Conservation (phyloP, 2,329 filamentous ascomycete genomes). For the Fusarium torulosum region DNA sequence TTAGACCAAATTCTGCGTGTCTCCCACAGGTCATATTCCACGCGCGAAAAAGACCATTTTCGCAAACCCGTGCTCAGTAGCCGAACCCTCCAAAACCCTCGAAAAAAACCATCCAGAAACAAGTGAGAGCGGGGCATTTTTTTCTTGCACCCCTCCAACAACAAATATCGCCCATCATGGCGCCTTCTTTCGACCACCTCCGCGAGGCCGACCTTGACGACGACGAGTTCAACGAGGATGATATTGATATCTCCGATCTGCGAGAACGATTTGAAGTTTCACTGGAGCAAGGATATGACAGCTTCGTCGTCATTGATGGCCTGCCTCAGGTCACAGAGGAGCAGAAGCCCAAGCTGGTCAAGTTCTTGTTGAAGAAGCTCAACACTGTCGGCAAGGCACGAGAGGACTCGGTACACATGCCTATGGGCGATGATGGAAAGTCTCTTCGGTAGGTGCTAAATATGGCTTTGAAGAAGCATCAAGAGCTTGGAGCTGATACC, state of each 20-base stretch:
- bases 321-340: slow-evolving; percentile 90
- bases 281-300: slow-evolving; percentile 94
- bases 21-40: slow-evolving; percentile 37
- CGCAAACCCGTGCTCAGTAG: slow-evolving; percentile 36
- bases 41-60: slow-evolving; percentile 40
- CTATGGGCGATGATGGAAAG: slow-evolving; percentile 86
- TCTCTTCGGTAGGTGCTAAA: slow-evolving; percentile 78
- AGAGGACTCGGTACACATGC: slow-evolving; percentile 94
- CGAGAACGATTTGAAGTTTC: slow-evolving; percentile 95
- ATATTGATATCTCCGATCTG: slow-evolving; percentile 95
- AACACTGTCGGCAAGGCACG: slow-evolving; percentile 85
- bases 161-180: slow-evolving; percentile 74
- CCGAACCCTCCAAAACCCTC: slow-evolving; percentile 36
- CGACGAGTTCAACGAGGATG: slow-evolving; percentile 89
- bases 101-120: slow-evolving; percentile 38
- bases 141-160: slow-evolving; percentile 53
- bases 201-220: slow-evolving; percentile 89
- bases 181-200: slow-evolving; percentile 88
- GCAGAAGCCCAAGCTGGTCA: slow-evolving; percentile 92
- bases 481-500: slow-evolving; percentile 25
- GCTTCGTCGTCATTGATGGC: slow-evolving; percentile 96
- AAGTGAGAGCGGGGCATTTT: slow-evolving; percentile 55
- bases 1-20: slow-evolving; percentile 40
- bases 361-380: slow-evolving; percentile 95
- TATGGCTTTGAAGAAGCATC: background rate